These are phyloP conservation scores for Psilocybe subaeruginosa DNA, from an alignment of 768 basidiomycete genomes.

Conservation along the genomic window DNA sequence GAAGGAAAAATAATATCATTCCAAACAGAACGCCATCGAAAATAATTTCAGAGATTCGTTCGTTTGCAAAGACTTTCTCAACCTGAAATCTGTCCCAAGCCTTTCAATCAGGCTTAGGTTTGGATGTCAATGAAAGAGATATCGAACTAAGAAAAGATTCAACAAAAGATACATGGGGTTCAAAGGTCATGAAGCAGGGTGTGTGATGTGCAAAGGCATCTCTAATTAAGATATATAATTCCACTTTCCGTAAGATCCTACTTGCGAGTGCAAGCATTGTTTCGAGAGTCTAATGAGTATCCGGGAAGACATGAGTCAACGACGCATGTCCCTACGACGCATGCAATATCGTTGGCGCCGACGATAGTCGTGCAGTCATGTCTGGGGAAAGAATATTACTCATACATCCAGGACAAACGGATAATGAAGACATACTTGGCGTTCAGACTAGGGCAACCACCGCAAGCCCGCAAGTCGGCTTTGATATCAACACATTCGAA, in stretches of 20 bases:
- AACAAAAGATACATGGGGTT: background rate
- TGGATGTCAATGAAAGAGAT: no score
- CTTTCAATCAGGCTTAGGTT: no score
- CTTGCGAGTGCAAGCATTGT: constrained; percentile 8
- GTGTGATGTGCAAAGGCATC: no score
- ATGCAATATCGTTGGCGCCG: constrained; percentile 13
- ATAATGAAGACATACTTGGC: constrained; percentile 10
- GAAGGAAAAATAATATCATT: no score
- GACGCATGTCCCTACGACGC: constrained; percentile 14
- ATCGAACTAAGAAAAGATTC: background rate
- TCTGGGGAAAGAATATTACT: constrained; percentile 1
- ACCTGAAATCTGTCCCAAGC: no score
- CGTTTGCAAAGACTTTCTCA: no score
- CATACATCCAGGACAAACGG: background rate
- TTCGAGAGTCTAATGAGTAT: constrained; percentile 8
- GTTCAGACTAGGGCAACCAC: constrained; percentile 18
- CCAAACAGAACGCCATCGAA: no score
- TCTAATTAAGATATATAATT: background rate
- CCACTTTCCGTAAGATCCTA: constrained; percentile 2
- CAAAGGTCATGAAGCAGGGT: background rate
- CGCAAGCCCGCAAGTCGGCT: constrained; percentile 17
- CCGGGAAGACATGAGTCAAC: constrained; percentile 12
- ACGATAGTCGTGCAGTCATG: constrained; percentile 16
- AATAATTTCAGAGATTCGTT: no score
- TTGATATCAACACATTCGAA: constrained; percentile 15